Percentiles rank a stretch among this genome's conserved stretches.
Conservation (phyloP, 257 asterid species). For the Avicennia marina region DNA sequence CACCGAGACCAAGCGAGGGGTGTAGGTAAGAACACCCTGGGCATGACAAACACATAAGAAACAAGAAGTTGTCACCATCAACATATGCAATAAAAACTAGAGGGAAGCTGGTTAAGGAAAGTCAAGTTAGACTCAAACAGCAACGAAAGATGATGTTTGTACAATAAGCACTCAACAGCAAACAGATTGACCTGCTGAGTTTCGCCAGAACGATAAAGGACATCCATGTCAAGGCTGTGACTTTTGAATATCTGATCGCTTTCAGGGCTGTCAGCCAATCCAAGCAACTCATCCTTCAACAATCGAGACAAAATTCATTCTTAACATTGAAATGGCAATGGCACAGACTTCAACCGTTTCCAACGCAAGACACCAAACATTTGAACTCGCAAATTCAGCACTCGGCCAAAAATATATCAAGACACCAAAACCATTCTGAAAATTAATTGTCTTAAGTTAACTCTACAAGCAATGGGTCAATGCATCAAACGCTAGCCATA, state of each 20-base stretch:
- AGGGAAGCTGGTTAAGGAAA: not conserved
- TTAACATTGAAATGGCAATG: not conserved
- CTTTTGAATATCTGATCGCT: constrained; percentile 50
- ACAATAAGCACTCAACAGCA: not conserved
- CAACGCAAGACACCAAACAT: too few species aligned
- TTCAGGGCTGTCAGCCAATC: constrained; percentile 63
- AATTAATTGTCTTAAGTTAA: too few species aligned
- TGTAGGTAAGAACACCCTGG: constrained; percentile 85
- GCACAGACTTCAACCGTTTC: not conserved
- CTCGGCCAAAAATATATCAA: too few species aligned
- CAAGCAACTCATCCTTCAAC: constrained; percentile 91
- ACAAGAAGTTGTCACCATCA: not conserved
- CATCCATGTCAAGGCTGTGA: constrained; percentile 69
- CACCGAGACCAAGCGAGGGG: constrained; percentile 85
- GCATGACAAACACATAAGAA: constrained; percentile 19
- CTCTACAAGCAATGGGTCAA: too few species aligned
- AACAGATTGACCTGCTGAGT: constrained; percentile 59
- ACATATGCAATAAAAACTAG: constrained; percentile 3
- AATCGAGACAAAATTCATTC: constrained; percentile 3
- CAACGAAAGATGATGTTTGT: not conserved
- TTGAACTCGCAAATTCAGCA: too few species aligned
- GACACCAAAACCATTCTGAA: too few species aligned
- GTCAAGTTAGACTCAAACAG: not conserved
- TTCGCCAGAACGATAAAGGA: constrained; percentile 82
- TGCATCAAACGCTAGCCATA: too few species aligned